Evolutionary conservation across 345 rosid genomes (phyloP).

Genomic region (Alliaria petiolata): DNA sequence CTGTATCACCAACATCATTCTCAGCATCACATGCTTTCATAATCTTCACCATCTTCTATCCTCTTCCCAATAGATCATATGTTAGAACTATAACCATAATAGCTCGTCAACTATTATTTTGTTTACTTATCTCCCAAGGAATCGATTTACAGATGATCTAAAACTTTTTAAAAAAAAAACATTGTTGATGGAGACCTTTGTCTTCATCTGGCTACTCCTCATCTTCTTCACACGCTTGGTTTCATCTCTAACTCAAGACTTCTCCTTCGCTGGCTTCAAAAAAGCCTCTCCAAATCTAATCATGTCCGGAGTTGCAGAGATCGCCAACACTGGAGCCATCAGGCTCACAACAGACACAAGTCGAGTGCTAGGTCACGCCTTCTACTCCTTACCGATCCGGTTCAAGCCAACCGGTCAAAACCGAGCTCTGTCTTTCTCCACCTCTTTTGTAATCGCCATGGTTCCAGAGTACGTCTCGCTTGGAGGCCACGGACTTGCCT

Average conservation of each 20-base stretch:
- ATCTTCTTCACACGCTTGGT: slow-evolving; percentile 27
- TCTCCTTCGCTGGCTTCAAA: slow-evolving; percentile 47
- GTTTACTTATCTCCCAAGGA: slow-evolving; percentile 18
- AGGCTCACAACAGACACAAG: slow-evolving; percentile 50
- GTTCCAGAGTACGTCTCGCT: slow-evolving; percentile 56
- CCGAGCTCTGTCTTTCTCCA: slow-evolving; percentile 62
- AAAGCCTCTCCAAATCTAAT: slow-evolving; percentile 37
- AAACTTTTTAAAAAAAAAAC: not conserved
- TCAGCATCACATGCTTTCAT: slow-evolving; percentile 30
- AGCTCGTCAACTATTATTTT: not conserved
- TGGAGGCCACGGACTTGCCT: slow-evolving; percentile 87
- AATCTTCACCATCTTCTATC: slow-evolving; percentile 10
- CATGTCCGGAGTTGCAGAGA: slow-evolving; percentile 49
- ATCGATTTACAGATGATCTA: not conserved
- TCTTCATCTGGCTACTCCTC: slow-evolving; percentile 31
- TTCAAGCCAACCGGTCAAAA: slow-evolving; percentile 46
- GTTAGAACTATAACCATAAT: slow-evolving; percentile 5
- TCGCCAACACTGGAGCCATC: slow-evolving; percentile 51
- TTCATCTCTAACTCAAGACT: slow-evolving; percentile 35
- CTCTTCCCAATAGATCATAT: not conserved
- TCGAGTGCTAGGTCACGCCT: slow-evolving; percentile 71
- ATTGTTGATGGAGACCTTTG: slow-evolving; percentile 29
- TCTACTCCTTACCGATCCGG: slow-evolving; percentile 56
- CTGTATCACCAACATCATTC: slow-evolving; percentile 24
- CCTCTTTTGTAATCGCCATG: slow-evolving; percentile 76